These are phyloP conservation scores for Acorus calamus DNA, from an alignment of 106 monocot species.

Conservation along the genomic window DNA sequence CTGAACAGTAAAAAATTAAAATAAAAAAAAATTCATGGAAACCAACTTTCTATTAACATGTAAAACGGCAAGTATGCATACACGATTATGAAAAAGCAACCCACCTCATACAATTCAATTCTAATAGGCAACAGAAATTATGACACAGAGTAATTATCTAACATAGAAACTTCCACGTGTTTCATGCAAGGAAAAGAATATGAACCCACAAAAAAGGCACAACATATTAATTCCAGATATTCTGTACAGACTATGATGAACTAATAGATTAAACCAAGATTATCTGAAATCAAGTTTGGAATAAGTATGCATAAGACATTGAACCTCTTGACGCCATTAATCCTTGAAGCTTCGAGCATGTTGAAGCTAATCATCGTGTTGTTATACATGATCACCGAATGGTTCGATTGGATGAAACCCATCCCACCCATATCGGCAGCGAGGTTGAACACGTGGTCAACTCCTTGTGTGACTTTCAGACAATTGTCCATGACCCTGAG, in stretches of 20 bases:
- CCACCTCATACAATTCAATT: not conserved
- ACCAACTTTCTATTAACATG: too few species aligned
- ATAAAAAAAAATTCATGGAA: too few species aligned
- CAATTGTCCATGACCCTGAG: not conserved
- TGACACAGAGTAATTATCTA: too few species aligned
- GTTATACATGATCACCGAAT: constrained; percentile 58
- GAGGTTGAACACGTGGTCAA: not conserved
- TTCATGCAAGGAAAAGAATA: too few species aligned
- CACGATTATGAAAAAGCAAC: too few species aligned
- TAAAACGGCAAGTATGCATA: too few species aligned
- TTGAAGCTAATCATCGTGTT: constrained; percentile 98
- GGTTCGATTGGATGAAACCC: constrained; percentile 25
- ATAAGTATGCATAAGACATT: constrained; percentile 1
- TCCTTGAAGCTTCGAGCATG: constrained; percentile 81
- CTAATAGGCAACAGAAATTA: not conserved
- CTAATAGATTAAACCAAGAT: not conserved
- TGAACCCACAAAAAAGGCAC: too few species aligned
- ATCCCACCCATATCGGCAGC: constrained; percentile 5
- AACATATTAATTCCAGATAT: too few species aligned
- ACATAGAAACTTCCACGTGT: too few species aligned
- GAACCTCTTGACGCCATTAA: constrained; percentile 85
- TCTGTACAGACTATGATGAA: too few species aligned
- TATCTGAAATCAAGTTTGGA: not conserved
- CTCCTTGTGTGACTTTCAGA: not conserved
- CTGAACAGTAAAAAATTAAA: too few species aligned